phyloP scores from a whole-genome alignment of 805 yeast species.

The Zygosaccharomyces siamensis region DNA sequence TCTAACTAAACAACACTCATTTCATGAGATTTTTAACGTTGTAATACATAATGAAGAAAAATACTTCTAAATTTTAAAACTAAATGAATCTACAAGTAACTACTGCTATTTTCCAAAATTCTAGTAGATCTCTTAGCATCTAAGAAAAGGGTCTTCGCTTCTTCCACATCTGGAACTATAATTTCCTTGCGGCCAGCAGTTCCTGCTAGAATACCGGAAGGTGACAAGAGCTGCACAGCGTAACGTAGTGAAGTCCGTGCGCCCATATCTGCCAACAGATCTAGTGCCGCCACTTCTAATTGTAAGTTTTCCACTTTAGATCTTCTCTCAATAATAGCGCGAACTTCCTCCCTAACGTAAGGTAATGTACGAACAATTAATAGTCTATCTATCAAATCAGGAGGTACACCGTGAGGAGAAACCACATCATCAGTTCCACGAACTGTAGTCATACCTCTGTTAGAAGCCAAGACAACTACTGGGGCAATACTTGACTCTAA shows the following conservation, averaged over 20 bases:
- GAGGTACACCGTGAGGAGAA: slow-evolving; percentile 96
- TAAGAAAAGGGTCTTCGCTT: slow-evolving; percentile 74
- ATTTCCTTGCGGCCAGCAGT: slow-evolving; percentile 69
- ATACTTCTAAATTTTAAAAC: neutral
- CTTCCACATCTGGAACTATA: slow-evolving; percentile 67
- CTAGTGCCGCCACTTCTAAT: slow-evolving; percentile 64
- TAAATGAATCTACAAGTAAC: slow-evolving; percentile 29
- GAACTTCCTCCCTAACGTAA: slow-evolving; percentile 78
- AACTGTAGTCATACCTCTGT: slow-evolving; percentile 87
- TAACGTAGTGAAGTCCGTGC: slow-evolving; percentile 79
- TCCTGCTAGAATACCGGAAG: slow-evolving; percentile 78
- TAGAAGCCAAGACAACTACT: slow-evolving; percentile 90
- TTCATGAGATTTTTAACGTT: neutral
- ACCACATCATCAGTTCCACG: slow-evolving; percentile 82
- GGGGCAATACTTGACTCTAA: slow-evolving; percentile 91
- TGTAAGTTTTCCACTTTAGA: slow-evolving; percentile 71
- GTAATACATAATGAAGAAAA: neutral
- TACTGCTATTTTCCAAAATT: slow-evolving; percentile 44
- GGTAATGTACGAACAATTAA: slow-evolving; percentile 89
- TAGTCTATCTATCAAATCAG: slow-evolving; percentile 87
- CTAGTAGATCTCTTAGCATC: slow-evolving; percentile 80
- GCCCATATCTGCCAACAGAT: slow-evolving; percentile 69
- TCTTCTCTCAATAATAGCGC: slow-evolving; percentile 76
- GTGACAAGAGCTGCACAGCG: slow-evolving; percentile 85
- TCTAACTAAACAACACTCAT: neutral